Conservation (phyloP, 2,329 filamentous ascomycete species). For the Cladosporium sp. region DNA sequence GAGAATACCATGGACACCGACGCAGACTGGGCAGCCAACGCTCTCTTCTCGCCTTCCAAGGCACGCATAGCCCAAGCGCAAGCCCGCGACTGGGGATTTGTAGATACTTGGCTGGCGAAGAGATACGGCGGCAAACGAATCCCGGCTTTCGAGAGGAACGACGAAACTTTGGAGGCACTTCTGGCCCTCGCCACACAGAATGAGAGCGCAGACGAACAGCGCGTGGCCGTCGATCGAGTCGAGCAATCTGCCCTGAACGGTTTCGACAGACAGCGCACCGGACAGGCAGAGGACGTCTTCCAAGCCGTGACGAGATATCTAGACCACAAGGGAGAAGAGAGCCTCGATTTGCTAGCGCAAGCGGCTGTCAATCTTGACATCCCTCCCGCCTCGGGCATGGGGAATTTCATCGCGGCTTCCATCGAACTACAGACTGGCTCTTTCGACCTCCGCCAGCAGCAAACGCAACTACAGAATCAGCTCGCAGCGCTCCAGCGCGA, state of each 20-base stretch:
- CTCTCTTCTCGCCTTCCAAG: slow-evolving; percentile 58
- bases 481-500: slow-evolving; percentile 24
- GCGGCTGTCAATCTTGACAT: slow-evolving; percentile 35
- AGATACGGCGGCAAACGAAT: slow-evolving; percentile 62
- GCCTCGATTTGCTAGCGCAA: slow-evolving; percentile 34
- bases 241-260: slow-evolving; percentile 58
- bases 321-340: slow-evolving; percentile 30
- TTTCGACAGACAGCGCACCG: slow-evolving; percentile 32
- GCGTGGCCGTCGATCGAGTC: slow-evolving; percentile 52
- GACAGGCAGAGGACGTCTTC: slow-evolving; percentile 18
- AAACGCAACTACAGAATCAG: slow-evolving; percentile 23
- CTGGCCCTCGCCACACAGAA: slow-evolving; percentile 71
- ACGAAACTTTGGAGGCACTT: slow-evolving; percentile 72
- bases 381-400: slow-evolving; percentile 14
- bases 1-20: slow-evolving; percentile 25
- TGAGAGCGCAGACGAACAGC: slow-evolving; percentile 72
- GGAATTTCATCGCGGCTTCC: slow-evolving; percentile 9
- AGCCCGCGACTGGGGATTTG: slow-evolving; percentile 85
- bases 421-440: slow-evolving; percentile 16
- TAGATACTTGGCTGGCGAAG: slow-evolving; percentile 75
- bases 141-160: slow-evolving; percentile 80
- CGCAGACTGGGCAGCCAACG: slow-evolving; percentile 33
- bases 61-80: slow-evolving; percentile 72
- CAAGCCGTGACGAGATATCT: slow-evolving; percentile 18
- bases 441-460: slow-evolving; percentile 28